A percentile compares a stretch with the other conserved stretches of the same genome.
Evolutionary conservation across 768 basidiomycete species (phyloP).

Genomic region (Russula foetens): DNA sequence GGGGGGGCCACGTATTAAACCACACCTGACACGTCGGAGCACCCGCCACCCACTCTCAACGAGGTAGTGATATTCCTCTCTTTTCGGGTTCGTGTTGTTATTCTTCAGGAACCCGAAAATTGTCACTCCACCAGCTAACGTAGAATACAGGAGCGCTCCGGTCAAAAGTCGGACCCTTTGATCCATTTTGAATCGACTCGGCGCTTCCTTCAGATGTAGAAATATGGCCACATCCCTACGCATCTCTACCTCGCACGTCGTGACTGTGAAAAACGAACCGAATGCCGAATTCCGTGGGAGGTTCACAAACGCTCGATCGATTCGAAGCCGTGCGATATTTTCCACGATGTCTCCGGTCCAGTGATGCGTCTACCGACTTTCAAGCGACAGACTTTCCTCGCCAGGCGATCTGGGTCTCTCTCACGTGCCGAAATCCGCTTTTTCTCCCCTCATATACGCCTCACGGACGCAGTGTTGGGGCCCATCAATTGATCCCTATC

Average conservation of each 20-base stretch:
- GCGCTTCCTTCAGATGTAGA: background rate
- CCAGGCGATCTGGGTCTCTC: background rate
- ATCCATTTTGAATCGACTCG: conserved; percentile 7
- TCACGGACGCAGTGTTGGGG: background rate
- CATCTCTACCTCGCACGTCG: background rate
- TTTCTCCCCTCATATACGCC: background rate
- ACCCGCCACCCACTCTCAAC: background rate
- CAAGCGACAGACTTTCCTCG: conserved; percentile 5
- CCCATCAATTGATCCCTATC: conserved; percentile 9
- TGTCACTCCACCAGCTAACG: background rate
- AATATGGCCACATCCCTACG: conserved; percentile 3
- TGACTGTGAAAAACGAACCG: background rate
- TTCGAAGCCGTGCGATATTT: background rate
- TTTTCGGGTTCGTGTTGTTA: background rate
- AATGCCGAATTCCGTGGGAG: too few species aligned
- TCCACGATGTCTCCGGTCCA: conserved; percentile 1
- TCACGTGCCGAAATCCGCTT: background rate
- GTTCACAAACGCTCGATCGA: background rate
- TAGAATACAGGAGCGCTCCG: background rate
- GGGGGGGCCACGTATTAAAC: background rate
- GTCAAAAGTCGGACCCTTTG: background rate
- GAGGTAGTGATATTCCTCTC: background rate
- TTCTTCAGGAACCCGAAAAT: too few species aligned
- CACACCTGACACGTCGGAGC: background rate
- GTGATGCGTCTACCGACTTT: conserved; percentile 6